Evolutionary conservation across 176 grass and related monocot genomes (phyloP).

Genomic region (Musa beccarii): DNA sequence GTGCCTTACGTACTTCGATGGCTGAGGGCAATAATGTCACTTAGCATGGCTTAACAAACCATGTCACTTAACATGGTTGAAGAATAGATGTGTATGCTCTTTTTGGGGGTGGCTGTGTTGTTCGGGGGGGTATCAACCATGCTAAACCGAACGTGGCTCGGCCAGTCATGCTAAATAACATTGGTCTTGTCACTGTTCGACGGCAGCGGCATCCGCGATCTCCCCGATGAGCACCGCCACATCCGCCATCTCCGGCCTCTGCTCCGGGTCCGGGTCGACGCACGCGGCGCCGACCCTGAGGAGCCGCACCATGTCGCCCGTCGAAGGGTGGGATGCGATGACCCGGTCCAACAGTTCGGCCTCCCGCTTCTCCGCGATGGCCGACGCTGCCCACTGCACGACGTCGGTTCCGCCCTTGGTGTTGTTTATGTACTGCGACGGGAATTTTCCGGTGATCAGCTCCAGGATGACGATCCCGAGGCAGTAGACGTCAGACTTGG

Average conservation of each 20-base stretch:
- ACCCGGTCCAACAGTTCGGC: constrained; percentile 26
- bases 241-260: constrained; percentile 34
- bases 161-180: neutral
- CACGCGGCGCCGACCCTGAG: constrained; percentile 34
- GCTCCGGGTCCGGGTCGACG: constrained; percentile 24
- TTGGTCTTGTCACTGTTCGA: constrained; percentile 4
- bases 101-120: too few relatives aligned
- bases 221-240: constrained; percentile 47
- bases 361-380: constrained; percentile 36
- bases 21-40: too few relatives aligned
- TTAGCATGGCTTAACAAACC: too few relatives aligned
- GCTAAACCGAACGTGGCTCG: neutral
- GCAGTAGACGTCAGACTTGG: constrained; percentile 68
- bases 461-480: constrained; percentile 61
- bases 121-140: neutral
- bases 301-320: constrained; percentile 16
- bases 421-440: constrained; percentile 51
- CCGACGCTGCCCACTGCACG: constrained; percentile 42
- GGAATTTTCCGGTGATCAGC: constrained; percentile 50
- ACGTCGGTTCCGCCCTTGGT: constrained; percentile 53
- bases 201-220: constrained; percentile 17
- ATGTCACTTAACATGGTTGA: too few relatives aligned
- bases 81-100: too few relatives aligned
- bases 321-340: neutral
- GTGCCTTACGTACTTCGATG: too few relatives aligned